Percentiles rank a stretch among this genome's conserved stretches.
phyloP scores from a whole-genome alignment of 345 rosid genomes.

The Orychophragmus violaceus region DNA sequence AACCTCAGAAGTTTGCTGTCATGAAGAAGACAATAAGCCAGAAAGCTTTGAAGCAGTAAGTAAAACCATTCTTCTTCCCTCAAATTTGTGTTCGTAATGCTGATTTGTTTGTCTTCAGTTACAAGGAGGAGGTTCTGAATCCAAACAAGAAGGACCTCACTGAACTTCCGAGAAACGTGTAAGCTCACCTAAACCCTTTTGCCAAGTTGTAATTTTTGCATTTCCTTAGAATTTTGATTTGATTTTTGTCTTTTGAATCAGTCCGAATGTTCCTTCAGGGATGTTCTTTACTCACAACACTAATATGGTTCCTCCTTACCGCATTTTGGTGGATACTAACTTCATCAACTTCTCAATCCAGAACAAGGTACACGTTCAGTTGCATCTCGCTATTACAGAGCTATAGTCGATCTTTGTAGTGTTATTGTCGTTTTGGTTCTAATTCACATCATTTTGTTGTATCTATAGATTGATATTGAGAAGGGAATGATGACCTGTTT shows the following conservation, averaged over 20 bases:
- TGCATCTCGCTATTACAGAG: too few species aligned
- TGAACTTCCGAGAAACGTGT: slow-evolving; percentile 87
- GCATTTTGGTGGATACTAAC: slow-evolving; percentile 90
- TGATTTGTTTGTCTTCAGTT: slow-evolving; percentile 35
- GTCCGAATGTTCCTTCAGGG: slow-evolving; percentile 83
- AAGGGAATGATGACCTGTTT: slow-evolving; percentile 94
- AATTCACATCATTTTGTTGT: not conserved
- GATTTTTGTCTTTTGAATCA: slow-evolving; percentile 12
- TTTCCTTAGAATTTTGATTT: not conserved
- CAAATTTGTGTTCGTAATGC: not conserved
- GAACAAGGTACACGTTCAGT: slow-evolving; percentile 57
- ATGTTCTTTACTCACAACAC: slow-evolving; percentile 75
- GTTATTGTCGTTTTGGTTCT: not conserved
- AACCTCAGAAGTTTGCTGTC: slow-evolving; percentile 57
- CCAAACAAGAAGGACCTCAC: slow-evolving; percentile 71
- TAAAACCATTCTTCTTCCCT: not conserved
- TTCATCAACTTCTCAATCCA: slow-evolving; percentile 94
- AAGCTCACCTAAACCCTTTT: slow-evolving; percentile 23
- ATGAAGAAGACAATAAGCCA: slow-evolving; percentile 69
- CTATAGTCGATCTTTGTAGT: not conserved
- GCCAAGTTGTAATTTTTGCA: not conserved
- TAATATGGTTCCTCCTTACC: slow-evolving; percentile 82
- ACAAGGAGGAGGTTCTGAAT: slow-evolving; percentile 82
- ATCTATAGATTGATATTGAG: slow-evolving; percentile 75
- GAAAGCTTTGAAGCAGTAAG: slow-evolving; percentile 61